Conservation (phyloP, 2,329 filamentous ascomycete genomes). For the Colletotrichum musicola region DNA sequence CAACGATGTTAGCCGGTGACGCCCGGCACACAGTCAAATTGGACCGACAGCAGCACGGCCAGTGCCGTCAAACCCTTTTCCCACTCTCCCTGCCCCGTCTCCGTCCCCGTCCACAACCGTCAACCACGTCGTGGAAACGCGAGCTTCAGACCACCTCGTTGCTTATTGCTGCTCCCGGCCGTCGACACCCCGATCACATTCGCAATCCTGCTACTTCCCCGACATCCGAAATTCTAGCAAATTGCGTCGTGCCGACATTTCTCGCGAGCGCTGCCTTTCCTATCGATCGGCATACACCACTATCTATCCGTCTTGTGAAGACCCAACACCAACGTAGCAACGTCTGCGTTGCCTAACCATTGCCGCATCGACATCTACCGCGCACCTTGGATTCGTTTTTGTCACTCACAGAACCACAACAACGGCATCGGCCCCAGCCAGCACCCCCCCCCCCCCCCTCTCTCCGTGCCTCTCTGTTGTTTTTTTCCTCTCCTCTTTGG, state of each 20-base stretch:
- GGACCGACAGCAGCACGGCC: conserved; percentile 29
- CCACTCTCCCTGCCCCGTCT: conserved; percentile 24
- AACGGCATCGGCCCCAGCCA: conserved; percentile 3
- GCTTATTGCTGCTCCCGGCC: conserved; percentile 35
- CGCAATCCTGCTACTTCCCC: conserved; percentile 15
- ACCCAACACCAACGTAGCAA: background rate
- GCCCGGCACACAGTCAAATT: conserved; percentile 34
- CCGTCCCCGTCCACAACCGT: conserved; percentile 24
- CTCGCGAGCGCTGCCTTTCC: conserved; percentile 11
- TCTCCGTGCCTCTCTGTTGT: background rate
- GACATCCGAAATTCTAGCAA: conserved; percentile 21
- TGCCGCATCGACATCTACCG: background rate
- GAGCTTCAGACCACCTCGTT: conserved; percentile 36
- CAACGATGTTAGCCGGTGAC: conserved; percentile 29
- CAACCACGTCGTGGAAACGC: conserved; percentile 36
- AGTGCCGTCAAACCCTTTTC: conserved; percentile 18
- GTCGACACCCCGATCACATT: conserved; percentile 24
- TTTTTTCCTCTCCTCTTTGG: background rate
- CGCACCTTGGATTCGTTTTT: background rate
- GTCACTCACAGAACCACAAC: background rate
- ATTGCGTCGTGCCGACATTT: conserved; percentile 10
- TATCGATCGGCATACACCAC: background rate
- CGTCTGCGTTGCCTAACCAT: background rate
- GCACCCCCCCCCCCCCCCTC: background rate
- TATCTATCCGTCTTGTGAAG: background rate